Percentiles rank a stretch among this genome's conserved stretches.
Evolutionary conservation across 1,284 basidiomycete species (phyloP).

Genomic region (Marasmius tenuissimus): DNA sequence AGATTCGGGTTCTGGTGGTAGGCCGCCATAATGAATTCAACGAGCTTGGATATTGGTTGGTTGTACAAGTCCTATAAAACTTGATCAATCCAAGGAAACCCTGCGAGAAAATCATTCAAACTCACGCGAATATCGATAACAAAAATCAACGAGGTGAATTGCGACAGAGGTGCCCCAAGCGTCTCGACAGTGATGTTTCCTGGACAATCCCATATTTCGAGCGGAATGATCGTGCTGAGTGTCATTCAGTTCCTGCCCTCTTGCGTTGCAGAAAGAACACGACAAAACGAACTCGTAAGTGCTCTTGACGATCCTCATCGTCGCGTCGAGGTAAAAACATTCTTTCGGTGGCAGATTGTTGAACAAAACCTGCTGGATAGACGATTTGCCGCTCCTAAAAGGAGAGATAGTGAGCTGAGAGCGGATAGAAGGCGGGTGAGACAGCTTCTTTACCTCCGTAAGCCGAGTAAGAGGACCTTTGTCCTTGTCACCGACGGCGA

Average conservation of each 20-base stretch:
- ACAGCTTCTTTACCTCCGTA: constrained; percentile 59
- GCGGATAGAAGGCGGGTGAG: constrained; percentile 3
- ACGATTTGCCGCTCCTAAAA: constrained; percentile 87
- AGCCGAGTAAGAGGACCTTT: constrained; percentile 79
- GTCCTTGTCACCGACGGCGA: constrained; percentile 37
- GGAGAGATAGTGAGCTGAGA: constrained; percentile 8
- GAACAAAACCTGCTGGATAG: constrained; percentile 90
- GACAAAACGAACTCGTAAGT: constrained; percentile 74
- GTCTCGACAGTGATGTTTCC: constrained; percentile 79
- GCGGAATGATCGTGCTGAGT: constrained; percentile 82
- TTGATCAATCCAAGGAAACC: not conserved
- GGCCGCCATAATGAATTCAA: constrained; percentile 74
- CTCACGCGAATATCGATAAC: constrained; percentile 95
- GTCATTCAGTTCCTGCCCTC: constrained; percentile 1
- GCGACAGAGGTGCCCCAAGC: constrained; percentile 68
- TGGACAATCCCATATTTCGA: constrained; percentile 96
- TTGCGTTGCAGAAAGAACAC: not conserved
- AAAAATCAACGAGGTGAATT: constrained; percentile 85
- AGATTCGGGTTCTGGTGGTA: constrained; percentile 83
- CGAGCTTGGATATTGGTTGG: constrained; percentile 77
- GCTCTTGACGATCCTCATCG: constrained; percentile 75
- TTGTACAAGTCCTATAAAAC: constrained; percentile 61
- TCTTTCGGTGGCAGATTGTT: constrained; percentile 83
- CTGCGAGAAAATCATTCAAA: constrained; percentile 2
- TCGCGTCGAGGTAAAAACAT: constrained; percentile 90